These are phyloP conservation scores for Fraxinus greggii DNA, from an alignment of 305 asterid genomes.

Conservation along the genomic window DNA sequence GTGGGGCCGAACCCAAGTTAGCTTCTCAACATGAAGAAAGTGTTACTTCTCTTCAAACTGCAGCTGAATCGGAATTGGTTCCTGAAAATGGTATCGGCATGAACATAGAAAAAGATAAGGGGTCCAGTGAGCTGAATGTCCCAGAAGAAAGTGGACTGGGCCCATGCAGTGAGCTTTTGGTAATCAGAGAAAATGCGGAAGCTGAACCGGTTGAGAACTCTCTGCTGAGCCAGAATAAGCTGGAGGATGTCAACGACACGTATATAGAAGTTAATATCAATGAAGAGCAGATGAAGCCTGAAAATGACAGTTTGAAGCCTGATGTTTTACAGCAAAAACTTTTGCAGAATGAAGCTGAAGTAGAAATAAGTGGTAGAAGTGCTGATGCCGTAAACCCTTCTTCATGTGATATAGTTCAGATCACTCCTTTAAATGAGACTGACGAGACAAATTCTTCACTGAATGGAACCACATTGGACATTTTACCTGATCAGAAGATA, in stretches of 20 bases:
- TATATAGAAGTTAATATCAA: slow-evolving; percentile 27
- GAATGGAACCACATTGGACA: slow-evolving; percentile 27
- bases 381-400: slow-evolving; percentile 32
- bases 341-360: slow-evolving; percentile 38
- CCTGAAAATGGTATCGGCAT: slow-evolving; percentile 27
- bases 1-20: slow-evolving; percentile 19
- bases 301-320: slow-evolving; percentile 25
- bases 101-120: slow-evolving; percentile 24
- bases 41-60: slow-evolving; percentile 9
- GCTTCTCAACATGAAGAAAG: slow-evolving; percentile 3
- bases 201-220: slow-evolving; percentile 29
- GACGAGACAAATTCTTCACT: slow-evolving; percentile 27
- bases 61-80: slow-evolving; percentile 19
- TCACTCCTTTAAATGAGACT: slow-evolving; percentile 26
- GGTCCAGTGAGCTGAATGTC: slow-evolving; percentile 26
- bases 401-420: slow-evolving; percentile 31
- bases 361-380: slow-evolving; percentile 29
- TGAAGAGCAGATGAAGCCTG: slow-evolving; percentile 31
- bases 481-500: slow-evolving; percentile 36
- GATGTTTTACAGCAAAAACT: slow-evolving; percentile 30
- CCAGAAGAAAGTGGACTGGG: slow-evolving; percentile 30
- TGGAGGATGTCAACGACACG: slow-evolving; percentile 29
- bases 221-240: slow-evolving; percentile 31
- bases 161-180: slow-evolving; percentile 15
- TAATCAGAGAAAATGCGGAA: slow-evolving; percentile 34